Percentiles rank a stretch among this genome's conserved stretches.
These are phyloP conservation scores for Aphanomyces astaci DNA, from an alignment of 352 stramenopile species.

Conservation along the genomic window DNA sequence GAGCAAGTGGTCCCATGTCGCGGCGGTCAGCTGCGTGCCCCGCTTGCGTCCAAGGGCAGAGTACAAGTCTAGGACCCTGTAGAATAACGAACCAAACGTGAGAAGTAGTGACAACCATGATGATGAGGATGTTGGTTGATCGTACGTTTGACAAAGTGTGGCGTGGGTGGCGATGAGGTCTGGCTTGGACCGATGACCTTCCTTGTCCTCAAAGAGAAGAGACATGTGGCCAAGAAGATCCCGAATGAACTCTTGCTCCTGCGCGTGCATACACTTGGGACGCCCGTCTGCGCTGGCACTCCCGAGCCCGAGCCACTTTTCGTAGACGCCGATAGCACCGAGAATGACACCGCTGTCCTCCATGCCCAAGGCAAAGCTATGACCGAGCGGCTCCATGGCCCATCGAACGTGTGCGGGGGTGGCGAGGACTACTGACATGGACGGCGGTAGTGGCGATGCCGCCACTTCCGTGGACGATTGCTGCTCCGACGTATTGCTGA, in stretches of 20 bases:
- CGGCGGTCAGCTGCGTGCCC: slow-evolving; percentile 44
- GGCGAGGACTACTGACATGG: slow-evolving; percentile 33
- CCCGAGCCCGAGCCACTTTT: slow-evolving; percentile 64
- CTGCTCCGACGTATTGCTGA: slow-evolving; percentile 38
- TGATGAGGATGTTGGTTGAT: neutral
- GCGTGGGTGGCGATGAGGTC: slow-evolving; percentile 63
- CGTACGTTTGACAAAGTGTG: slow-evolving; percentile 58
- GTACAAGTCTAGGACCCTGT: slow-evolving; percentile 73
- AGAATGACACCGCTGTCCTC: slow-evolving; percentile 75
- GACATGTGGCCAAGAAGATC: slow-evolving; percentile 84
- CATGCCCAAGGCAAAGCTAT: slow-evolving; percentile 79
- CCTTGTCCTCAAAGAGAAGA: slow-evolving; percentile 76
- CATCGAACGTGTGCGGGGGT: slow-evolving; percentile 74
- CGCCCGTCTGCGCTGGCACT: slow-evolving; percentile 6
- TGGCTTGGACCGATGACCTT: slow-evolving; percentile 48
- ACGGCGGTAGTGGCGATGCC: neutral
- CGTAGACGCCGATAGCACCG: slow-evolving; percentile 71
- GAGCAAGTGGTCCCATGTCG: slow-evolving; percentile 81
- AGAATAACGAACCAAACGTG: too few relatives aligned
- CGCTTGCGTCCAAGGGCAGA: slow-evolving; percentile 63
- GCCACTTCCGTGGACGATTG: slow-evolving; percentile 23
- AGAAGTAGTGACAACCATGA: too few relatives aligned
- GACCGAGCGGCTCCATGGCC: slow-evolving; percentile 79
- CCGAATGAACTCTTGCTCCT: slow-evolving; percentile 80
- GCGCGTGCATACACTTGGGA: slow-evolving; percentile 62